Evolutionary conservation across 306 rosid species (phyloP).

Genomic region (Amphicarpaea edgeworthii): DNA sequence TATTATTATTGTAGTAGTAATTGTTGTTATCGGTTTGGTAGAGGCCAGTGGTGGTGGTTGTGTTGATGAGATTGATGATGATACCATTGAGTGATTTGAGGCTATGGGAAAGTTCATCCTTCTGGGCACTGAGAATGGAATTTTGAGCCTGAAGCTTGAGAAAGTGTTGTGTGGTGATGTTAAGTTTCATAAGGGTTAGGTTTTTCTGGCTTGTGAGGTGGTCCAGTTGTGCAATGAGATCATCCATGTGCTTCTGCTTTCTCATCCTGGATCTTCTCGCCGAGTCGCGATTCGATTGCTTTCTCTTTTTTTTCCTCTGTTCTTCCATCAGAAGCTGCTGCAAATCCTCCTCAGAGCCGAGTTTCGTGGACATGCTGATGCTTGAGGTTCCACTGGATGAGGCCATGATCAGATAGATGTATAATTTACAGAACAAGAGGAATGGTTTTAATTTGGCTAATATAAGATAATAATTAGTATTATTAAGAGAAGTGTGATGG

Average conservation of each 20-base stretch:
- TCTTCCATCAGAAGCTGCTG: constrained; percentile 66
- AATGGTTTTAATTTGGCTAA: neutral
- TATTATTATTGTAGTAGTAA: neutral
- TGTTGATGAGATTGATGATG: constrained; percentile 54
- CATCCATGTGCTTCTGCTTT: constrained; percentile 80
- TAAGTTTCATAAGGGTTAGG: constrained; percentile 54
- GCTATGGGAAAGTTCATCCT: constrained; percentile 68
- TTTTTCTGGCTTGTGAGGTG: constrained; percentile 59
- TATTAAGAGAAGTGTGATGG: neutral
- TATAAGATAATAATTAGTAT: neutral
- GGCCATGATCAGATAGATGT: constrained; percentile 53
- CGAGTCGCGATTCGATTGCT: constrained; percentile 85
- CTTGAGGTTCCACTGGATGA: constrained; percentile 79
- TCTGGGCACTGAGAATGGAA: constrained; percentile 67
- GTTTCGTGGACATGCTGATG: constrained; percentile 56
- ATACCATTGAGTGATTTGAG: constrained; percentile 74
- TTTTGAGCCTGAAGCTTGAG: constrained; percentile 68
- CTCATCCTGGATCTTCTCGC: constrained; percentile 82
- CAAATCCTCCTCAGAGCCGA: constrained; percentile 73
- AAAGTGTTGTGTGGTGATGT: constrained; percentile 55
- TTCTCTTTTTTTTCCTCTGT: constrained; percentile 77
- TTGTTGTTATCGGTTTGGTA: constrained; percentile 26
- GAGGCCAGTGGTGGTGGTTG: constrained; percentile 22
- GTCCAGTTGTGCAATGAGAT: constrained; percentile 54
- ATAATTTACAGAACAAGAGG: neutral